These are phyloP conservation scores for Yamadazyma sp. DNA, from an alignment of 1,139 yeast genomes.

Conservation along the genomic window DNA sequence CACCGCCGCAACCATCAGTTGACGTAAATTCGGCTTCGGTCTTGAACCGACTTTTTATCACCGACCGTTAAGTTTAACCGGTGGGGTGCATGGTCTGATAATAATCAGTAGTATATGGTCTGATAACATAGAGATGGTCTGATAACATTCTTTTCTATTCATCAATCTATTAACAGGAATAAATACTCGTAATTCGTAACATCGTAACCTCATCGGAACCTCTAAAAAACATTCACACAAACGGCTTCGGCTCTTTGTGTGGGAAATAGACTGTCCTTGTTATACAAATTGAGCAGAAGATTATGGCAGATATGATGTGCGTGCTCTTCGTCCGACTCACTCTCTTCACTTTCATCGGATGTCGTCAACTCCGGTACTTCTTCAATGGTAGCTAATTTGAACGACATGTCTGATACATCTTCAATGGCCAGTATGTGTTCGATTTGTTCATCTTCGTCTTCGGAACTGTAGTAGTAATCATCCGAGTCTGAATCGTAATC, in stretches of 20 bases:
- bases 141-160: too few relatives aligned
- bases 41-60: too few relatives aligned
- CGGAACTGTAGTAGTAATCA: constrained; percentile 33
- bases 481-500: constrained; percentile 25
- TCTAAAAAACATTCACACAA: background rate
- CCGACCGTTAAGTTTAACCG: too few relatives aligned
- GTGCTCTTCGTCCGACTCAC: constrained; percentile 7
- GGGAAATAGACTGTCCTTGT: background rate
- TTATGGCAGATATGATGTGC: background rate
- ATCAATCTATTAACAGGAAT: background rate
- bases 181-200: background rate
- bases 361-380: constrained; percentile 28
- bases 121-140: too few relatives aligned
- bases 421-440: constrained; percentile 8
- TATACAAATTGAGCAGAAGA: background rate
- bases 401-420: constrained; percentile 26
- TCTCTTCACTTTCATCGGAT: constrained; percentile 25
- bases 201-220: background rate
- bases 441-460: constrained; percentile 19
- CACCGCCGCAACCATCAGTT: too few relatives aligned
- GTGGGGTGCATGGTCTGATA: too few relatives aligned
- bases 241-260: background rate
- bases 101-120: too few relatives aligned
- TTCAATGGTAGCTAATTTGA: constrained; percentile 12
- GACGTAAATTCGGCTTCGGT: too few relatives aligned